Percentiles rank a stretch among this genome's conserved stretches.
phyloP scores from a whole-genome alignment of 2,329 filamentous ascomycete genomes.

The Aureobasidium lini region DNA sequence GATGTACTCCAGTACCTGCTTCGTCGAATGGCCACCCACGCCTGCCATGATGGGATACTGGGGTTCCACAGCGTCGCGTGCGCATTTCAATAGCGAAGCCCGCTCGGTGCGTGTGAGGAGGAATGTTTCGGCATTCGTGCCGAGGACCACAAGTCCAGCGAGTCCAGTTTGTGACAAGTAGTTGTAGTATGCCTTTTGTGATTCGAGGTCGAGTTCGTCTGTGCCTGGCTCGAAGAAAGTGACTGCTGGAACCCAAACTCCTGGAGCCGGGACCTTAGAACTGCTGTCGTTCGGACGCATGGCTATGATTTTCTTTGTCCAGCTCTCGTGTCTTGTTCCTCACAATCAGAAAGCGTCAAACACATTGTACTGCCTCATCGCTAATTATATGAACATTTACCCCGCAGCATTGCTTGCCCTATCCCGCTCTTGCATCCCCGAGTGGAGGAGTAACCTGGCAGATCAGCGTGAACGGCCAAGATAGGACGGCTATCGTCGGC shows the following conservation, averaged over 20 bases:
- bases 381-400: too few species aligned
- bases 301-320: background rate
- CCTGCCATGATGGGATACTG: conserved; percentile 38
- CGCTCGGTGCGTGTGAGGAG: conserved; percentile 39
- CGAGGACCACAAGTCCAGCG: conserved; percentile 39
- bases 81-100: conserved; percentile 26
- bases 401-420: too few species aligned
- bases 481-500: too few species aligned
- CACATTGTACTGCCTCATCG: background rate
- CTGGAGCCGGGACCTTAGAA: conserved; percentile 14
- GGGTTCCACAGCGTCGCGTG: conserved; percentile 35
- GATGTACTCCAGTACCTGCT: conserved; percentile 38
- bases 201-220: conserved; percentile 34
- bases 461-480: too few species aligned
- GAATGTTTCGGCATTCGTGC: conserved; percentile 42
- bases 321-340: background rate
- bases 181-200: conserved; percentile 37
- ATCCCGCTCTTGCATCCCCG: too few species aligned
- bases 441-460: too few species aligned
- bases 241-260: conserved; percentile 34
- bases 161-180: conserved; percentile 38
- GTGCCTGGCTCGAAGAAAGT: conserved; percentile 38
- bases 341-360: background rate
- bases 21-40: conserved; percentile 36
- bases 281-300: background rate